Percentiles rank a stretch among this genome's conserved stretches.
Evolutionary conservation across 2,329 filamentous ascomycete species (phyloP).

Genomic region (Clathrospora elynae): DNA sequence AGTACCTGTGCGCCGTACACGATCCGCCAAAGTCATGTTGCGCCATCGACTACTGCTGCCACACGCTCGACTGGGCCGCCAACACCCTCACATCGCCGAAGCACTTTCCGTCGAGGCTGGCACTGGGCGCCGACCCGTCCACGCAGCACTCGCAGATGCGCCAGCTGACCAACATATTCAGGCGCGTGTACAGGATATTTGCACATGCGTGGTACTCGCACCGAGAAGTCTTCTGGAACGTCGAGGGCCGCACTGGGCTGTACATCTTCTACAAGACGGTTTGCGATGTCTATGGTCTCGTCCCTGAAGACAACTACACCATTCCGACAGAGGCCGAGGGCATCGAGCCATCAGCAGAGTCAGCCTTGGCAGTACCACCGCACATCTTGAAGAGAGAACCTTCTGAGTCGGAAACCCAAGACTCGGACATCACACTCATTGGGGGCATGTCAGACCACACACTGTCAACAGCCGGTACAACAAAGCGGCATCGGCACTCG

Average conservation of each 20-base stretch:
- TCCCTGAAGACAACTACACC: constrained; percentile 94
- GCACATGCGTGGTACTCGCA: constrained; percentile 99
- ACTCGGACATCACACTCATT: constrained; percentile 26
- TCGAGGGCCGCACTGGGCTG: constrained; percentile 87
- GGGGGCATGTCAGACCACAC: constrained; percentile 49
- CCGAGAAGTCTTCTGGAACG: constrained; percentile 89
- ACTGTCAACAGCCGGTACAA: constrained; percentile 68
- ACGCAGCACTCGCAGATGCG: constrained; percentile 64
- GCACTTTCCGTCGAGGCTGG: constrained; percentile 87
- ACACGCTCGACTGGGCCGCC: constrained; percentile 96
- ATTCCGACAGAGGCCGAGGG: constrained; percentile 92
- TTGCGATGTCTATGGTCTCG: constrained; percentile 86
- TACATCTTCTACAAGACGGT: constrained; percentile 98
- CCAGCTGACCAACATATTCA: constrained; percentile 93
- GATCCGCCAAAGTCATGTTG: constrained; percentile 96
- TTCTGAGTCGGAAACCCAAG: constrained; percentile 28
- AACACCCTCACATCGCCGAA: constrained; percentile 93
- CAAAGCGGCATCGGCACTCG: constrained; percentile 81
- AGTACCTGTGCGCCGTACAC: constrained; percentile 97
- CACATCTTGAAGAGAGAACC: constrained; percentile 47
- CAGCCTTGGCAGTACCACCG: constrained; percentile 32
- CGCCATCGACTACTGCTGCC: constrained; percentile 98
- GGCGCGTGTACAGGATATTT: constrained; percentile 92
- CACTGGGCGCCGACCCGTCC: constrained; percentile 55
- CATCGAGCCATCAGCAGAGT: constrained; percentile 57